These are phyloP conservation scores for Saxophila tyrrhenica DNA, from an alignment of 495 filamentous ascomycete species.

Conservation along the genomic window DNA sequence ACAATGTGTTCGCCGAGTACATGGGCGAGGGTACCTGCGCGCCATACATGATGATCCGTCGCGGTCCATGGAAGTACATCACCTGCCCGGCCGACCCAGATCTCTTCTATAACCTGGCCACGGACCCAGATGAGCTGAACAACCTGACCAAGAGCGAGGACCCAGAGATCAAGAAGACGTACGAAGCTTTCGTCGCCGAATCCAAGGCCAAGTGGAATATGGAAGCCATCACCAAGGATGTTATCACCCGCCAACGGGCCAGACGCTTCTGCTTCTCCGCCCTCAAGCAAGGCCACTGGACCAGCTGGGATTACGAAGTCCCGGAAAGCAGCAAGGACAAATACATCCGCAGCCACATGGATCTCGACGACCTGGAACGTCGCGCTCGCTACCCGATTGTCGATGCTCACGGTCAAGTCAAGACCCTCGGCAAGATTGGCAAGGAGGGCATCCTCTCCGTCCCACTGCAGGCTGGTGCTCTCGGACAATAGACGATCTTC, in stretches of 20 bases:
- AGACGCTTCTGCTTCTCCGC: constrained; percentile 64
- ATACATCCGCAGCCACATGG: constrained; percentile 59
- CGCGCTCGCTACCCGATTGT: constrained; percentile 54
- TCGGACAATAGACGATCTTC: constrained; percentile 9
- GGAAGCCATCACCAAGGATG: constrained; percentile 53
- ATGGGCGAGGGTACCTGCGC: constrained; percentile 78
- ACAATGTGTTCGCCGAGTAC: constrained; percentile 79
- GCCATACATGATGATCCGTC: constrained; percentile 82
- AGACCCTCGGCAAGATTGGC: not conserved
- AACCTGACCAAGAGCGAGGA: constrained; percentile 51
- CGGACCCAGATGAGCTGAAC: constrained; percentile 60
- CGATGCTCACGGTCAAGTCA: constrained; percentile 31
- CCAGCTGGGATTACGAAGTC: constrained; percentile 70
- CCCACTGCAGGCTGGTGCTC: constrained; percentile 16
- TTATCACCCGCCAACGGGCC: constrained; percentile 58
- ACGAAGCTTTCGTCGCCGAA: constrained; percentile 54
- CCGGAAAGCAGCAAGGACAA: constrained; percentile 59
- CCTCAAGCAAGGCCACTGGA: constrained; percentile 55
- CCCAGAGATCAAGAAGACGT: constrained; percentile 35
- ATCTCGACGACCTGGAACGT: constrained; percentile 58
- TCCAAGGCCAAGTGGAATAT: constrained; percentile 62
- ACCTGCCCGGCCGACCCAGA: constrained; percentile 69
- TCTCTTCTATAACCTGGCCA: constrained; percentile 62
- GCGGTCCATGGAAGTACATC: constrained; percentile 72
- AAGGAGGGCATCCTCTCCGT: constrained; percentile 10